Evolutionary conservation across 495 filamentous ascomycete genomes (phyloP).

Genomic region (Daldinia childiae): DNA sequence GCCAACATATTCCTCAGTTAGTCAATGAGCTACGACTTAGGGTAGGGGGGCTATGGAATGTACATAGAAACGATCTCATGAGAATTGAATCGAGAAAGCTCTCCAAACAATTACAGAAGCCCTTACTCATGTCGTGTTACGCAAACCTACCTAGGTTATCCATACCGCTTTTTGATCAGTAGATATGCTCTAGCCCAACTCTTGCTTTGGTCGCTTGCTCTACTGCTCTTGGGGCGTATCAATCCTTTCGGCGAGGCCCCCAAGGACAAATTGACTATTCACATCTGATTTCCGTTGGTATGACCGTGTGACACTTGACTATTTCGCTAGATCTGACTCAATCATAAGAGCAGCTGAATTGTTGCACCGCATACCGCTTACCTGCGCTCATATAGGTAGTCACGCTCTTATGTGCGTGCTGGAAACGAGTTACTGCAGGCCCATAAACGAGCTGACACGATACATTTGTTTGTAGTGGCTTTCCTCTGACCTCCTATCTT

Average conservation of each 20-base stretch:
- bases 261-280: too few species aligned
- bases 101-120: neutral
- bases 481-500: neutral
- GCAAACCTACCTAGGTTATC: too few species aligned
- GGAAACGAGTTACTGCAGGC: neutral
- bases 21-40: too few species aligned
- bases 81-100: neutral
- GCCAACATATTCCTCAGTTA: too few species aligned
- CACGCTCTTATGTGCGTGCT: neutral
- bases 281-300: neutral
- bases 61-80: neutral
- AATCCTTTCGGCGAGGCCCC: too few species aligned
- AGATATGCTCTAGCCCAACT: too few species aligned
- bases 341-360: neutral
- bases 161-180: too few species aligned
- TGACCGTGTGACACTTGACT: neutral
- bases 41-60: neutral
- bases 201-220: too few species aligned
- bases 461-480: neutral
- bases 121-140: too few species aligned
- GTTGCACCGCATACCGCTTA: neutral
- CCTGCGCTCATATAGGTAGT: neutral
- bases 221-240: neutral
- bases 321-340: neutral
- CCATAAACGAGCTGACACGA: neutral